phyloP scores from a whole-genome alignment of 2,329 filamentous ascomycete genomes.

The Xylariaceae sp. region DNA sequence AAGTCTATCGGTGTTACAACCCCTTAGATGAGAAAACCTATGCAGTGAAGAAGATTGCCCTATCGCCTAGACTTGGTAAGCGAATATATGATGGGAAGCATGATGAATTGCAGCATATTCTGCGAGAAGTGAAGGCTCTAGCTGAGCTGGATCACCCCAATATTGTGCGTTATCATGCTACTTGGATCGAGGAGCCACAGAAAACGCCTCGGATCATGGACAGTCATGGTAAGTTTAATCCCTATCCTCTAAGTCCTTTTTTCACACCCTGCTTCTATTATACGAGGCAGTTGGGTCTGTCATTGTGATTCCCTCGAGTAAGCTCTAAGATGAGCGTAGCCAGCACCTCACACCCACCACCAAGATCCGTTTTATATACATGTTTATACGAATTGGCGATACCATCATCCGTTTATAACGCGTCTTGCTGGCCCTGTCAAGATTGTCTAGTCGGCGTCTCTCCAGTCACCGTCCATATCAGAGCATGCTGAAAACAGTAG shows the following conservation, averaged over 20 bases:
- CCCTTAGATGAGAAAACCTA: conserved; percentile 35
- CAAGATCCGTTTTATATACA: no score
- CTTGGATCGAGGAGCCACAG: conserved; percentile 38
- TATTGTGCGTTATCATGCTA: conserved; percentile 38
- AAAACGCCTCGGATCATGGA: conserved; percentile 17
- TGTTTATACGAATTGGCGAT: no score
- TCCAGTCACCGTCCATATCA: not conserved
- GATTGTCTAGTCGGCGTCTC: not conserved
- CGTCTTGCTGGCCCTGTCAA: no score
- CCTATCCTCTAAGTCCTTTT: conserved; percentile 35
- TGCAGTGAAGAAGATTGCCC: conserved; percentile 38
- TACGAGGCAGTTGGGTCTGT: no score
- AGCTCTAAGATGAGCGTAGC: no score
- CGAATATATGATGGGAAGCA: conserved; percentile 34
- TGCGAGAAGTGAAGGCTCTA: conserved; percentile 37
- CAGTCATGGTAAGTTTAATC: conserved; percentile 52
- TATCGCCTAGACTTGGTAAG: conserved; percentile 33
- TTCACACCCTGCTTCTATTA: no score
- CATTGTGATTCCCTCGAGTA: not conserved
- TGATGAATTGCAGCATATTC: conserved; percentile 34
- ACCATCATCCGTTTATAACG: no score
- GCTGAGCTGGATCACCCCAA: conserved; percentile 38
- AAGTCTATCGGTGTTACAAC: conserved; percentile 37
- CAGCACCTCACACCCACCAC: no score
- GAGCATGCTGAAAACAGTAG: not conserved